These are phyloP conservation scores for Arabidopsis lyrata DNA, from an alignment of 441 rosid species.

Conservation along the genomic window DNA sequence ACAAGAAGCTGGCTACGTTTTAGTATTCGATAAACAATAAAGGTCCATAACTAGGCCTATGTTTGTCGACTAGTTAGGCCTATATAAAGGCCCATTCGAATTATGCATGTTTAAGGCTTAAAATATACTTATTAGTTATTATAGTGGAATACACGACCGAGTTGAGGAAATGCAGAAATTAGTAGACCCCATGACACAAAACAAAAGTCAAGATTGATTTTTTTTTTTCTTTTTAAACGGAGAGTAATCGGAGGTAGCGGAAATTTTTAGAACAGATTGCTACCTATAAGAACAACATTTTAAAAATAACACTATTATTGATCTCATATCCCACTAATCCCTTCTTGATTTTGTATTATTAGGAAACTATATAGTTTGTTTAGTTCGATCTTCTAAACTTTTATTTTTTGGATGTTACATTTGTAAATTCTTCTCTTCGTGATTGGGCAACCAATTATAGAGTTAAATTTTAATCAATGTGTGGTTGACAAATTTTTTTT, in stretches of 20 bases:
- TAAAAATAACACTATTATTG: background rate
- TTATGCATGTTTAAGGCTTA: background rate
- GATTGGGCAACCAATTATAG: too few relatives aligned
- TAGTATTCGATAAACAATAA: background rate
- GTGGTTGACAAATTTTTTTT: too few relatives aligned
- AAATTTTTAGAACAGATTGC: too few relatives aligned
- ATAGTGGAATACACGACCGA: slow-evolving; percentile 22
- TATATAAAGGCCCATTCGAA: slow-evolving; percentile 19
- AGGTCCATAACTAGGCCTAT: slow-evolving; percentile 6
- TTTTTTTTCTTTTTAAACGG: too few relatives aligned
- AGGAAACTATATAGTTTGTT: too few relatives aligned
- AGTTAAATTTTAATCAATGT: too few relatives aligned
- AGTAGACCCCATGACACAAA: too few relatives aligned
- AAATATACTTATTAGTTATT: background rate
- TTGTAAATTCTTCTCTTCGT: too few relatives aligned
- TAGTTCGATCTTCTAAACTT: too few relatives aligned
- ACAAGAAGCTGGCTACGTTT: background rate
- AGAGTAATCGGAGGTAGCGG: too few relatives aligned
- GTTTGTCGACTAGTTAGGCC: background rate
- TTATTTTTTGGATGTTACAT: too few relatives aligned
- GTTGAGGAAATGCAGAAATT: background rate
- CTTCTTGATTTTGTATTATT: background rate
- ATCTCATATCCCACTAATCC: background rate
- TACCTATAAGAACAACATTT: background rate
- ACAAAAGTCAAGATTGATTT: too few relatives aligned